Evolutionary conservation across 1,284 basidiomycete species (phyloP).

Genomic region (Boletus coffeatus): DNA sequence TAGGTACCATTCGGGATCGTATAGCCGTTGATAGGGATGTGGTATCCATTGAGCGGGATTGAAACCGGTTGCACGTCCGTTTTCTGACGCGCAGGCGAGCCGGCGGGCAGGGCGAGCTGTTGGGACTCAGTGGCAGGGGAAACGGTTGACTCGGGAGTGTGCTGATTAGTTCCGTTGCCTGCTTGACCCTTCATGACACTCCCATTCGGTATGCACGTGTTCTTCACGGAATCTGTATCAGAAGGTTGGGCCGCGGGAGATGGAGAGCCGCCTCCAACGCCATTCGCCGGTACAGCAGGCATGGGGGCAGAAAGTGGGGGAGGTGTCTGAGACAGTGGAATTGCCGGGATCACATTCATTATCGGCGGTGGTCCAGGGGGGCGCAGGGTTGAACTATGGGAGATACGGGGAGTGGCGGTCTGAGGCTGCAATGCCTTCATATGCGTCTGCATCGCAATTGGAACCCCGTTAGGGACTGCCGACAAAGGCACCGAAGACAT

Average conservation of each 20-base stretch:
- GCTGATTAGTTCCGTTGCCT: constrained; percentile 33
- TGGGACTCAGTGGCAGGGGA: constrained; percentile 22
- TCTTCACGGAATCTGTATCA: constrained; percentile 23
- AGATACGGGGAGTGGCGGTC: constrained; percentile 43
- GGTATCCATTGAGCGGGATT: constrained; percentile 40
- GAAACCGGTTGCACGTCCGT: constrained; percentile 33
- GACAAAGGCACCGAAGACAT: constrained; percentile 23
- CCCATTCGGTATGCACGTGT: constrained; percentile 17
- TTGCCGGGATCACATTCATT: constrained; percentile 21
- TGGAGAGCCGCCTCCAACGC: constrained; percentile 11
- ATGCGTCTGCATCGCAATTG: constrained; percentile 49
- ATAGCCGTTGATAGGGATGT: constrained; percentile 42
- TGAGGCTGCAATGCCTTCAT: constrained; percentile 51
- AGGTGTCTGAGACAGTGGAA: constrained; percentile 19
- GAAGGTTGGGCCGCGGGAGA: constrained; percentile 21
- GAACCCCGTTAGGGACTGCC: constrained; percentile 35
- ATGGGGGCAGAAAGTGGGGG: constrained; percentile 10
- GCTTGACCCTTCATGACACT: constrained; percentile 14
- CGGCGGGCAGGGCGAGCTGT: constrained; percentile 7
- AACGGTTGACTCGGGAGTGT: constrained; percentile 13
- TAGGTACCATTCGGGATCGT: constrained; percentile 32
- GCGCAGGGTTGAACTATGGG: constrained; percentile 37
- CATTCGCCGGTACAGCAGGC: constrained; percentile 10
- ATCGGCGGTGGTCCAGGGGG: constrained; percentile 32
- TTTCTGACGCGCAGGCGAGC: constrained; percentile 39